phyloP scores from a whole-genome alignment of 2,329 filamentous ascomycete species.

The Ophiostoma tasmaniense region DNA sequence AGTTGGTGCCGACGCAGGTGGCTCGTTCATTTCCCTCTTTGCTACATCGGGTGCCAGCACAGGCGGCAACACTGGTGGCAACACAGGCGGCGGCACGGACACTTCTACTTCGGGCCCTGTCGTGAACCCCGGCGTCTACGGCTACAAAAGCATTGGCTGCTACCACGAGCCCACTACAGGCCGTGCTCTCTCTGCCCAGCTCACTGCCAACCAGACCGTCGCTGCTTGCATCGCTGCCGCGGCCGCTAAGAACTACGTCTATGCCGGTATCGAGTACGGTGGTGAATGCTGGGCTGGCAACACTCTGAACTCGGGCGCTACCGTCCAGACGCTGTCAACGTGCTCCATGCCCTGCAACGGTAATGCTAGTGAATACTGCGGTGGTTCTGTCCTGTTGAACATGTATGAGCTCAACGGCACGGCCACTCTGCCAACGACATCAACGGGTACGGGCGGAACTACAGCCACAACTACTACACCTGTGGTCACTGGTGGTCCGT shows the following conservation, averaged over 20 bases:
- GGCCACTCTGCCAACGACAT: background rate
- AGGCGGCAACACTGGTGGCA: background rate
- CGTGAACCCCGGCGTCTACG: slow-evolving; percentile 30
- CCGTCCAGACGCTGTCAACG: slow-evolving; percentile 20
- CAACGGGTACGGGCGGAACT: background rate
- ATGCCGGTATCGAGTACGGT: slow-evolving; percentile 30
- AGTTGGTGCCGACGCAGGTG: slow-evolving; percentile 26
- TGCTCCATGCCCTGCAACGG: slow-evolving; percentile 26
- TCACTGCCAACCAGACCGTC: slow-evolving; percentile 22
- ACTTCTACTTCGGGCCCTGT: slow-evolving; percentile 20
- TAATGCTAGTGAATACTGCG: slow-evolving; percentile 22
- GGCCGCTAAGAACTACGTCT: slow-evolving; percentile 20
- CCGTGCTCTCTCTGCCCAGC: slow-evolving; percentile 21
- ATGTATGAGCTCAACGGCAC: slow-evolving; percentile 21
- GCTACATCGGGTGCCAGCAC: slow-evolving; percentile 26
- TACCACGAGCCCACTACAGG: slow-evolving; percentile 25
- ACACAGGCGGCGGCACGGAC: slow-evolving; percentile 23
- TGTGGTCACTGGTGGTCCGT: slow-evolving; percentile 18
- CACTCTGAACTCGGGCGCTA: slow-evolving; percentile 12
- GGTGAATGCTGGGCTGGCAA: slow-evolving; percentile 21
- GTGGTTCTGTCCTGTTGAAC: slow-evolving; percentile 19
- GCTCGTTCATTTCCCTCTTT: slow-evolving; percentile 42
- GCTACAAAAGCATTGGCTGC: slow-evolving; percentile 30
- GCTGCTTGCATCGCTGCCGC: slow-evolving; percentile 22
- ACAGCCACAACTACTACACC: slow-evolving; percentile 18